Conservation (phyloP, 2,329 filamentous ascomycete species). For the Aspergillus sergii region DNA sequence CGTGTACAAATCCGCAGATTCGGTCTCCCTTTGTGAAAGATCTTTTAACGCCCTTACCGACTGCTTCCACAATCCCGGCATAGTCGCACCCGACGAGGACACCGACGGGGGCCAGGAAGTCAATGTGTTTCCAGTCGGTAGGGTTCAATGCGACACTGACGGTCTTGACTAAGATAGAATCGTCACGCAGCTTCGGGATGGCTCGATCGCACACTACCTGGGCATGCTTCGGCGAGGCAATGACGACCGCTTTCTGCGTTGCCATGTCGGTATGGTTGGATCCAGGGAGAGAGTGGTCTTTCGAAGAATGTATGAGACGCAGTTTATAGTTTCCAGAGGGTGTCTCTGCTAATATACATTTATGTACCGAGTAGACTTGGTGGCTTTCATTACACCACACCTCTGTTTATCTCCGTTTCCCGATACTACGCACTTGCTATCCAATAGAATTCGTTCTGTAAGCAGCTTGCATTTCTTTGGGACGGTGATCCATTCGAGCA, state of each 20-base stretch:
- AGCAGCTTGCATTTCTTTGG: neutral
- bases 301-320: no score
- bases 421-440: neutral
- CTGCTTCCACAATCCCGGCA: slow-evolving; percentile 55
- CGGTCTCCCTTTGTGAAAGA: slow-evolving; percentile 54
- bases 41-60: slow-evolving; percentile 52
- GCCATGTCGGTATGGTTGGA: neutral
- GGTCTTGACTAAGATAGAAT: slow-evolving; percentile 57
- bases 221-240: slow-evolving; percentile 31
- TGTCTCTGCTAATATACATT: no score
- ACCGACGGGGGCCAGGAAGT: slow-evolving; percentile 35
- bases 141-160: slow-evolving; percentile 57
- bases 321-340: no score
- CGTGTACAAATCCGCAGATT: slow-evolving; percentile 55
- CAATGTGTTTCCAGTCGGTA: slow-evolving; percentile 58
- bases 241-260: slow-evolving; percentile 37
- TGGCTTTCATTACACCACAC: neutral
- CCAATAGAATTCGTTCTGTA: neutral
- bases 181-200: slow-evolving; percentile 47
- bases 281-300: no score
- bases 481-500: no score
- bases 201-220: slow-evolving; percentile 17
- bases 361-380: no score
- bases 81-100: slow-evolving; percentile 56
- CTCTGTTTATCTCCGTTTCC: neutral